A percentile compares a stretch with the other conserved stretches of the same genome.
These are phyloP conservation scores for Platismatia glauca DNA, from an alignment of 495 filamentous ascomycete genomes.

Conservation along the genomic window DNA sequence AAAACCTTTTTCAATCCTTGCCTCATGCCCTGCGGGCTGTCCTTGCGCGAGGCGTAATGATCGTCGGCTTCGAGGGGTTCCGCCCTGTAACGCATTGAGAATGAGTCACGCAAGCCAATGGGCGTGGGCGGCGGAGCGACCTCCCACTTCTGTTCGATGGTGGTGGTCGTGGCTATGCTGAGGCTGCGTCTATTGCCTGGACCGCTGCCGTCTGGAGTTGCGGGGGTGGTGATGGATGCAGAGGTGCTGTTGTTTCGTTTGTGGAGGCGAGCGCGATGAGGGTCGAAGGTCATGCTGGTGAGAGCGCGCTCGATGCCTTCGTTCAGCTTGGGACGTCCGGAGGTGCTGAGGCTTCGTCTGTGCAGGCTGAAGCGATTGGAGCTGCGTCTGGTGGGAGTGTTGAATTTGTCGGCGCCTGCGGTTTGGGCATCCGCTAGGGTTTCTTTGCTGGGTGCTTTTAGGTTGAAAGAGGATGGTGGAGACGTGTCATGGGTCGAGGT, in stretches of 20 bases:
- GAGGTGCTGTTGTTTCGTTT: not conserved
- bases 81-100: slow-evolving; percentile 1
- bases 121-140: not conserved
- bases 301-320: not conserved
- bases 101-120: not conserved
- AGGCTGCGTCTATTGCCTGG: not conserved
- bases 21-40: not conserved
- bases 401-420: not conserved
- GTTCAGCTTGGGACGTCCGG: not conserved
- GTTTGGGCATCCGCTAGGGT: not conserved
- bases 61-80: not conserved
- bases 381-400: not conserved
- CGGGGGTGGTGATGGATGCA: not conserved
- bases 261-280: not conserved
- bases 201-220: not conserved
- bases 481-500: not conserved
- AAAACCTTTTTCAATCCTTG: not conserved
- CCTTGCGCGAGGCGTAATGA: not conserved
- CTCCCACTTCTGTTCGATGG: not conserved
- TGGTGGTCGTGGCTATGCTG: not conserved
- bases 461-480: not conserved
- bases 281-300: not conserved
- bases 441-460: slow-evolving; percentile 1
- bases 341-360: not conserved
- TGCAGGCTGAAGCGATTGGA: not conserved